These are phyloP conservation scores for Picochlorum sp. DNA, from an alignment of 139 green algal genomes.

Conservation along the genomic window DNA sequence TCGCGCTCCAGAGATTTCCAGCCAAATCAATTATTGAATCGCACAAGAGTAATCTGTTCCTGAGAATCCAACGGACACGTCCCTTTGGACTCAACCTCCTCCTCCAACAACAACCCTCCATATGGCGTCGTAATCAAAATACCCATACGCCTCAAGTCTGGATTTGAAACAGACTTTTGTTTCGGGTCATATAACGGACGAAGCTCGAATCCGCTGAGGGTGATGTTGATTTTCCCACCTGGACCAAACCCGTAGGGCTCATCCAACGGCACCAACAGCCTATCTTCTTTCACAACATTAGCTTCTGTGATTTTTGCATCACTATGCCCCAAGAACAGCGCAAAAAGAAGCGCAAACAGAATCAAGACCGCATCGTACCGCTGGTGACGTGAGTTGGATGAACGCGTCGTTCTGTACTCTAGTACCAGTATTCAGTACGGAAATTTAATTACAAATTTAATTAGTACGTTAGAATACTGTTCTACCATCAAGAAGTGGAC, in stretches of 20 bases:
- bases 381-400: too few relatives aligned
- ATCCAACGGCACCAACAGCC: constrained; percentile 48
- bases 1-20: constrained; percentile 1
- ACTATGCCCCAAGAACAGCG: background rate
- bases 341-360: constrained; percentile 1
- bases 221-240: constrained; percentile 43
- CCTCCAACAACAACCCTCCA: constrained; percentile 45
- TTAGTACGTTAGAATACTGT: too few relatives aligned
- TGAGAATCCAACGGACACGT: constrained; percentile 47
- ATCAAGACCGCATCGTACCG: background rate
- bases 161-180: constrained; percentile 16
- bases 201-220: constrained; percentile 34
- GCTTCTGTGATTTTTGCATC: constrained; percentile 10
- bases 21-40: constrained; percentile 34
- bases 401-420: too few relatives aligned
- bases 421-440: too few relatives aligned
- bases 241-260: constrained; percentile 57
- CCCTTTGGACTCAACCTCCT: constrained; percentile 32
- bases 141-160: constrained; percentile 29
- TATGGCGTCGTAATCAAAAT: constrained; percentile 59
- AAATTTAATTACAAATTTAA: too few relatives aligned
- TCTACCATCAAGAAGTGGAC: too few relatives aligned
- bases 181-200: constrained; percentile 1
- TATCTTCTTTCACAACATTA: constrained; percentile 39
- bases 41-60: constrained; percentile 47